Conservation (phyloP, 768 basidiomycete species). For the Tricholoma sp. region DNA sequence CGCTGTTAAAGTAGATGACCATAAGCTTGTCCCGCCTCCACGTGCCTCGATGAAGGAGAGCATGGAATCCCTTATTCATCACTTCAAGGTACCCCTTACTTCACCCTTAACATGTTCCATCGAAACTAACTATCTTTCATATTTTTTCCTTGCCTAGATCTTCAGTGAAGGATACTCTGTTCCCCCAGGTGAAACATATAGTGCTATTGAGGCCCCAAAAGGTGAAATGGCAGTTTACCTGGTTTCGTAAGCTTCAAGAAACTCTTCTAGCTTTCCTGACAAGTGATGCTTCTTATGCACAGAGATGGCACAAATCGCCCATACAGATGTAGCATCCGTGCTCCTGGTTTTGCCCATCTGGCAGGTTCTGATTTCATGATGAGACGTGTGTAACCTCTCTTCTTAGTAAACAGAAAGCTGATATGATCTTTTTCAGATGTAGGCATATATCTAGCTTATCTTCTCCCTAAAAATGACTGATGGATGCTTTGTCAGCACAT, state of each 20-base stretch:
- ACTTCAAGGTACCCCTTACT: constrained; percentile 72
- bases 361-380: constrained; percentile 98
- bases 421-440: constrained; percentile 34
- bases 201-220: constrained; percentile 97
- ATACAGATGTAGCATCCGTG: constrained; percentile 95
- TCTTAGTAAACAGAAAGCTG: constrained; percentile 1
- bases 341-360: constrained; percentile 93
- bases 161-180: constrained; percentile 97
- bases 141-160: constrained; percentile 44
- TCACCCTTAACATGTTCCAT: not conserved
- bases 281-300: not conserved
- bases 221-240: constrained; percentile 99
- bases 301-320: constrained; percentile 95
- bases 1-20: constrained; percentile 91
- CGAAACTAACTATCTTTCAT: not conserved
- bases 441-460: constrained; percentile 18
- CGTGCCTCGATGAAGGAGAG: constrained; percentile 99
- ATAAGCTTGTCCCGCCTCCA: constrained; percentile 95
- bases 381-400: constrained; percentile 55
- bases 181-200: constrained; percentile 94
- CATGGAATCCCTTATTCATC: constrained; percentile 97
- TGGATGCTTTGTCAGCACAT: constrained; percentile 52
- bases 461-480: constrained; percentile 7
- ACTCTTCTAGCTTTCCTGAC: not conserved
- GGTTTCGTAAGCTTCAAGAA: constrained; percentile 63